Percentiles rank a stretch among this genome's conserved stretches.
Conservation (phyloP, 371 early-diverging fungal species). For the Syncephalastrum contaminatum region DNA sequence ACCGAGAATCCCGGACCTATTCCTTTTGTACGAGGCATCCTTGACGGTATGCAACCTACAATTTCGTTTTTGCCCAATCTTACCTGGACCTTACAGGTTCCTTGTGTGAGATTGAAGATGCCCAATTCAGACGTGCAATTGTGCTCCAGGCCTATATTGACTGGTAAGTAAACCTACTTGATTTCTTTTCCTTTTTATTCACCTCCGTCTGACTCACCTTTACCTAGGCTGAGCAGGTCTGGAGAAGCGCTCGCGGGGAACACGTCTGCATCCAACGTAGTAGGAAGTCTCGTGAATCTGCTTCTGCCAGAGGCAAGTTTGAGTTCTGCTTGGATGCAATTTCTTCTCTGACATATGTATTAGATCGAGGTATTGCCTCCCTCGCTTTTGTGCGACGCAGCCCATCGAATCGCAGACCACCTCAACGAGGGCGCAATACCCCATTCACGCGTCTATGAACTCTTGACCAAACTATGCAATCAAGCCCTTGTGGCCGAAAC, state of each 20-base stretch:
- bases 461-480: constrained; percentile 47
- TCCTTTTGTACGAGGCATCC: too few relatives aligned
- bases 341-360: background rate
- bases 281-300: constrained; percentile 21
- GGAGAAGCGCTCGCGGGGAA: constrained; percentile 18
- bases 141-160: too few relatives aligned
- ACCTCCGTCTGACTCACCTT: too few relatives aligned
- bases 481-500: constrained; percentile 31
- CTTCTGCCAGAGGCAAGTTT: constrained; percentile 35
- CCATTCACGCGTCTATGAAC: constrained; percentile 42
- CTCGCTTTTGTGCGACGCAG: constrained; percentile 14
- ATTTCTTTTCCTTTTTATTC: too few relatives aligned
- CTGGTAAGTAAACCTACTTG: too few relatives aligned
- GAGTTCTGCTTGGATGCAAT: background rate
- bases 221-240: constrained; percentile 9
- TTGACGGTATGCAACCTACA: too few relatives aligned
- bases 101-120: too few relatives aligned
- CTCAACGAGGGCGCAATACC: constrained; percentile 31
- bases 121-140: too few relatives aligned
- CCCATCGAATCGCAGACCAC: constrained; percentile 11
- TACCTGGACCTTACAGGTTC: background rate
- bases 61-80: too few relatives aligned
- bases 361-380: constrained; percentile 33
- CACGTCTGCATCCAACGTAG: constrained; percentile 11
- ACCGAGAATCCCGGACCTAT: too few relatives aligned